Evolutionary conservation across 805 yeast genomes (phyloP).

Genomic region (Cyberlindnera americana): DNA sequence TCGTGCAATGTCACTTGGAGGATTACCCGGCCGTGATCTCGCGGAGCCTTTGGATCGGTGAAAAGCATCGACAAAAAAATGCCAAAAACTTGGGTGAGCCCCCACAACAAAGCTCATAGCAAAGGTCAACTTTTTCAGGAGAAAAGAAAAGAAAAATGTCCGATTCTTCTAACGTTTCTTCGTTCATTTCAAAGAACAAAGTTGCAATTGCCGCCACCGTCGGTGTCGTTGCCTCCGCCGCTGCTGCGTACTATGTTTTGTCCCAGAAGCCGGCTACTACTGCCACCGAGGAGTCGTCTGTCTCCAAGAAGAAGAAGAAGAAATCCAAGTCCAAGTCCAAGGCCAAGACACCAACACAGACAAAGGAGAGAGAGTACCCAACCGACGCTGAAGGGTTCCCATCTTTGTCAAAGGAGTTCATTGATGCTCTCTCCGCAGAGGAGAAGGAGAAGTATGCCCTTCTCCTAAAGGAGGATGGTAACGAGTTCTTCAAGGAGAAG

Average conservation of each 20-base stretch:
- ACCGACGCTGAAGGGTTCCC: constrained; percentile 56
- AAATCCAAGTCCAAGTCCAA: constrained; percentile 19
- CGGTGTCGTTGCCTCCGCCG: constrained; percentile 60
- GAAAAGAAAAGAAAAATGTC: constrained; percentile 17
- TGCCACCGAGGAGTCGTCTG: constrained; percentile 10
- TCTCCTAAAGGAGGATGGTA: constrained; percentile 87
- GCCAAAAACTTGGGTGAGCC: too few species aligned
- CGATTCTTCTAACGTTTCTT: constrained; percentile 20
- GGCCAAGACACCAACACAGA: constrained; percentile 4
- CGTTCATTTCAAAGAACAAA: constrained; percentile 43
- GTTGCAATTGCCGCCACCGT: constrained; percentile 62
- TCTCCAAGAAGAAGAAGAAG: constrained; percentile 43
- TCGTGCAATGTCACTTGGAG: too few species aligned
- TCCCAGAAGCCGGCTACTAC: constrained; percentile 32
- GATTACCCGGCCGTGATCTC: too few species aligned
- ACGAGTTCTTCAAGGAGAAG: constrained; percentile 67
- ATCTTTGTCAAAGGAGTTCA: constrained; percentile 42
- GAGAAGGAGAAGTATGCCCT: constrained; percentile 64
- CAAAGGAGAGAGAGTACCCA: constrained; percentile 45
- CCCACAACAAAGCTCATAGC: neutral
- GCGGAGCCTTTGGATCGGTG: too few species aligned
- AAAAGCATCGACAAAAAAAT: too few species aligned
- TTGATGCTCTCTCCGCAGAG: constrained; percentile 42
- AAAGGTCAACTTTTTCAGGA: neutral
- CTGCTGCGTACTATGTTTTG: constrained; percentile 55